Base-by-base conservation (phyloP, 805 yeast genomes). In the Kluyveromyces wickerhamii region DNA sequence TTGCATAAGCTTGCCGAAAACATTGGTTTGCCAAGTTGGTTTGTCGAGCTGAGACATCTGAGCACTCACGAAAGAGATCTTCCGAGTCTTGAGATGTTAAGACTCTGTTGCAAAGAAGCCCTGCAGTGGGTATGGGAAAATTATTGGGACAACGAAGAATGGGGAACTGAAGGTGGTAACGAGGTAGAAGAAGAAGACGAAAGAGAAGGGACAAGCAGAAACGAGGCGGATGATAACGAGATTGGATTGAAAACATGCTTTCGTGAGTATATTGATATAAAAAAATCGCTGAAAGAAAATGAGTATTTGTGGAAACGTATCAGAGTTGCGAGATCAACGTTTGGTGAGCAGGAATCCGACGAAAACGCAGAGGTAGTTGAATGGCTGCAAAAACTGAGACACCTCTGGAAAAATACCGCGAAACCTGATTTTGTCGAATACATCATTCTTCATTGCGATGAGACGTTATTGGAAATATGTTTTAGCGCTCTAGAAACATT, bases 31-130 rank as follows among this genome's bases (percentile, higher is more conserved):
- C 95, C 97, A 0, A 66, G 78, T 21, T 72, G 71, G 49, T 86
- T 92, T 57, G 98, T 92, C 1, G 98, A 92, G 50, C 52, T 86
- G 20, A 67, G 98, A 37, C 97, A 92, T 56, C 72, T 74, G 48
- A 88, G 94, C 4, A 89, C 98, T 0, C 98, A 92, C 56, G 97
- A 89, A 48, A 63, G 66, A 12, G 59, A 57, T 16, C 57, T 92
- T 17, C 96, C 96, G 1, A 67, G 80, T 21, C 47, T 85, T 27
- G 75, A 71, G 26, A 66, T 82, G 59, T 63, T 88, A n/a, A 64
- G 94, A 24, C 51, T 63, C n/a, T 71, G 78, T 10, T 59, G 75
- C 2, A 50, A 57, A 4, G 62, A 71, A 32, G 95, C 95, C 0
- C 54, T 89, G 31, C 62, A 59, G 5, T 92, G 97, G 96, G 60